Evolutionary conservation across 495 filamentous ascomycete genomes (phyloP).

Genomic region (Haplographium delicatum): DNA sequence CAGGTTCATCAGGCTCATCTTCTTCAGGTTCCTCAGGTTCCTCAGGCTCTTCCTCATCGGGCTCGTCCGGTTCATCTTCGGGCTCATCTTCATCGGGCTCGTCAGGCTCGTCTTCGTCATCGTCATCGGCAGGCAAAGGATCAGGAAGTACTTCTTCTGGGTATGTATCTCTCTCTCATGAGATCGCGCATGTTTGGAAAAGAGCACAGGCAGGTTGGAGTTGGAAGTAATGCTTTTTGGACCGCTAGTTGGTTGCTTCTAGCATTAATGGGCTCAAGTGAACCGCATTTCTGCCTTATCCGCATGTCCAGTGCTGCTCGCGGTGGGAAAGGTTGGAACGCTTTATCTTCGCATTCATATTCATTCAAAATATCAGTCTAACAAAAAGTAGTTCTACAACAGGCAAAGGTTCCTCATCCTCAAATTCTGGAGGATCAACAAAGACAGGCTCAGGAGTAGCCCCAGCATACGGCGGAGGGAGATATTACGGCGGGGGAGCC

Average conservation of each 20-base stretch:
- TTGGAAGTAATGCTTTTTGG: slow-evolving; percentile 19
- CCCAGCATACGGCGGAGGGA: slow-evolving; percentile 58
- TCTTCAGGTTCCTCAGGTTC: too few species aligned
- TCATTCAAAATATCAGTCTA: too few species aligned
- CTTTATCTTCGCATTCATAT: not conserved
- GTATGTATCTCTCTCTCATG: slow-evolving; percentile 10
- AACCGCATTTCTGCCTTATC: too few species aligned
- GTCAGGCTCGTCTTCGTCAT: too few species aligned
- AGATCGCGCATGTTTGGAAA: not conserved
- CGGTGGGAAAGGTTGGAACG: too few species aligned
- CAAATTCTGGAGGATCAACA: slow-evolving; percentile 59
- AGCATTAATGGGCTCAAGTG: not conserved
- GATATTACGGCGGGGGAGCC: slow-evolving; percentile 77
- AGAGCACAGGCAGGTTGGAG: not conserved
- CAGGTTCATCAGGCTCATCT: too few species aligned
- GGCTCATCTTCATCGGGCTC: too few species aligned
- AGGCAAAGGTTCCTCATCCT: slow-evolving; percentile 29
- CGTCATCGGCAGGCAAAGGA: not conserved
- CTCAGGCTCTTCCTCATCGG: too few species aligned
- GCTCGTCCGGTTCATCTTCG: too few species aligned
- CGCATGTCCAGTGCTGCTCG: too few species aligned
- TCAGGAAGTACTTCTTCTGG: slow-evolving; percentile 18
- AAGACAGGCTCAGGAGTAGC: slow-evolving; percentile 56
- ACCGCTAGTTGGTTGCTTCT: not conserved
- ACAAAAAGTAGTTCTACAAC: slow-evolving; percentile 13